These are phyloP conservation scores for Mucor mucedo DNA, from an alignment of 371 early-diverging fungal species.

Conservation along the genomic window DNA sequence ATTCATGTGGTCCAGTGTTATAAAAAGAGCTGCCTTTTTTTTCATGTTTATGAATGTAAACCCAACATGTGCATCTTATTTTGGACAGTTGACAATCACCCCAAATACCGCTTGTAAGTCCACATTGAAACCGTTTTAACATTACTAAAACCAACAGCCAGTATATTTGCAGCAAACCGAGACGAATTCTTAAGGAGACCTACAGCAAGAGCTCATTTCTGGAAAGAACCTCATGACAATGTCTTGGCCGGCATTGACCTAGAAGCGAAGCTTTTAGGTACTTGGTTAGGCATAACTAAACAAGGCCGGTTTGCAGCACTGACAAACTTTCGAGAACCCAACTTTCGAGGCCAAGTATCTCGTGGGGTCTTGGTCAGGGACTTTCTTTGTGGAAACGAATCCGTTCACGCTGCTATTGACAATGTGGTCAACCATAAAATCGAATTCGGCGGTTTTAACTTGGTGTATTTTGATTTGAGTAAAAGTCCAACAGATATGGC, in stretches of 20 bases:
- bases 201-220: constrained; percentile 59
- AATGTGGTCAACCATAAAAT: constrained; percentile 25
- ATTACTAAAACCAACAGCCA: constrained; percentile 12
- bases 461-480: constrained; percentile 53
- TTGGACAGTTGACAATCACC: constrained; percentile 60
- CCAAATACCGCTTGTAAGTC: constrained; percentile 57
- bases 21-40: constrained; percentile 1
- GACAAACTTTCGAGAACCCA: constrained; percentile 63
- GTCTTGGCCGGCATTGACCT: constrained; percentile 53
- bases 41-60: neutral
- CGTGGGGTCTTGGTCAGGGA: constrained; percentile 61
- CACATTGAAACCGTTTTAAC: neutral
- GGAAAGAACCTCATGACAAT: constrained; percentile 46
- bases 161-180: constrained; percentile 66
- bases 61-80: constrained; percentile 62
- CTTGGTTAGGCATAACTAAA: constrained; percentile 66
- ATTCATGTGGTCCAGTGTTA: neutral
- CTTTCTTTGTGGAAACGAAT: constrained; percentile 29
- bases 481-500: constrained; percentile 35
- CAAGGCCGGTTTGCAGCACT: constrained; percentile 58
- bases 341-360: constrained; percentile 45
- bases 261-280: constrained; percentile 39
- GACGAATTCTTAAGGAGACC: constrained; percentile 61
- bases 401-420: constrained; percentile 34
- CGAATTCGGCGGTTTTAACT: constrained; percentile 58